phyloP scores from a whole-genome alignment of 495 filamentous ascomycete species.

The Schizothecium vesticola region DNA sequence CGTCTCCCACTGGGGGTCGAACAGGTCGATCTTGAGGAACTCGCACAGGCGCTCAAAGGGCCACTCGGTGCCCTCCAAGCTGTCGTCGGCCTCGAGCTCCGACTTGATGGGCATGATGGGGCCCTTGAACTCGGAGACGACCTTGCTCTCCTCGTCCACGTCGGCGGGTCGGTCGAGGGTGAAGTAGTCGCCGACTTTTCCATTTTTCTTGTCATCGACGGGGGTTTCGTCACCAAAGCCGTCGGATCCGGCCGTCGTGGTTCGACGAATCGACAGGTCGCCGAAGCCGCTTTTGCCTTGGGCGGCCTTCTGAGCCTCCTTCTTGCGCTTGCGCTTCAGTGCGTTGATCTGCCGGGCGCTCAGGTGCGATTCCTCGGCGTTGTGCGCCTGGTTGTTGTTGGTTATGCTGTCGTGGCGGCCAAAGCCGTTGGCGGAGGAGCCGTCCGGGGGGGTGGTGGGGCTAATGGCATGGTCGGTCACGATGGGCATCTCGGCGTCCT shows the following conservation, averaged over 20 bases:
- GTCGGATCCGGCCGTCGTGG: slow-evolving; percentile 51
- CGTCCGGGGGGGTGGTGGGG: slow-evolving; percentile 39
- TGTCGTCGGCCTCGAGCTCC: slow-evolving; percentile 60
- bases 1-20: slow-evolving; percentile 92
- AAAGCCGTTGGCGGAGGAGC: slow-evolving; percentile 37
- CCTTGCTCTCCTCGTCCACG: slow-evolving; percentile 80
- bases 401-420: slow-evolving; percentile 30
- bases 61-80: slow-evolving; percentile 81
- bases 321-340: slow-evolving; percentile 84
- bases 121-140: slow-evolving; percentile 95
- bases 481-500: slow-evolving; percentile 70
- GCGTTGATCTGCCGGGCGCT: slow-evolving; percentile 91
- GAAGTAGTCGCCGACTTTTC: slow-evolving; percentile 83
- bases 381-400: slow-evolving; percentile 27
- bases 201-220: slow-evolving; percentile 63
- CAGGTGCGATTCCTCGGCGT: slow-evolving; percentile 63
- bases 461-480: slow-evolving; percentile 32
- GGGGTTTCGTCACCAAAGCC: slow-evolving; percentile 50
- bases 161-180: slow-evolving; percentile 66
- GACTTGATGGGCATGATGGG: slow-evolving; percentile 56
- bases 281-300: slow-evolving; percentile 67
- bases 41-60: slow-evolving; percentile 92
- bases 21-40: slow-evolving; percentile 84
- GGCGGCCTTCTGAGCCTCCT: slow-evolving; percentile 74
- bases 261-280: slow-evolving; percentile 69